Conservation (phyloP, 1,284 basidiomycete genomes). For the Takashimella koratensis region DNA sequence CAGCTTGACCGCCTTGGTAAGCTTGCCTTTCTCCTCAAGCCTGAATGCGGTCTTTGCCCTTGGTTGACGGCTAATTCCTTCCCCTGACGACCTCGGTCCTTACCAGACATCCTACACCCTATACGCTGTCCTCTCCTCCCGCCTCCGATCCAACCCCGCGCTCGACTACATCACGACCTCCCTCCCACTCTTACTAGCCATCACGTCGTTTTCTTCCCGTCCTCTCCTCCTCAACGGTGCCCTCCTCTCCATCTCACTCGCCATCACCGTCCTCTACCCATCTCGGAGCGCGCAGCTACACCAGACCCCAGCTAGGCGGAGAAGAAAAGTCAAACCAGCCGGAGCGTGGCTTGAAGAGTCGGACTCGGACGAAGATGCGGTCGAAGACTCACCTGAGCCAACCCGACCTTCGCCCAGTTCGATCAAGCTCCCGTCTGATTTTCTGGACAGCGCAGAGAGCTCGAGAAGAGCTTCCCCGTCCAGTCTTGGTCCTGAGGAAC, state of each 20-base stretch:
- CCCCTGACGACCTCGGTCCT: neutral
- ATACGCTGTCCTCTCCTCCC: conserved; percentile 56
- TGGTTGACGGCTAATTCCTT: too few relatives aligned
- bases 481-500: neutral
- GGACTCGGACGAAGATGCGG: conserved; percentile 39
- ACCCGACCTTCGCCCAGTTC: conserved; percentile 2
- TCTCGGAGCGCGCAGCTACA: neutral
- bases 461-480: neutral
- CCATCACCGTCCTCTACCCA: neutral
- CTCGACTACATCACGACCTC: conserved; percentile 65
- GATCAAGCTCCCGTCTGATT: conserved; percentile 4
- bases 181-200: conserved; percentile 69
- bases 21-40: conserved; percentile 45
- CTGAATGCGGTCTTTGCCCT: too few relatives aligned
- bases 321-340: conserved; percentile 14
- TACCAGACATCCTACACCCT: conserved; percentile 66
- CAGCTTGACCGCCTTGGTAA: conserved; percentile 66
- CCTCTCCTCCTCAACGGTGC: conserved; percentile 57
- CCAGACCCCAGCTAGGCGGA: neutral
- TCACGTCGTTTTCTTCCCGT: conserved; percentile 67
- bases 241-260: conserved; percentile 44
- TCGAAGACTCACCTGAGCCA: conserved; percentile 19
- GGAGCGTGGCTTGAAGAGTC: conserved; percentile 45
- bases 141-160: conserved; percentile 30
- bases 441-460: neutral